Conservation (phyloP, 306 rosid species). For the Cucurbita ficifolia region DNA sequence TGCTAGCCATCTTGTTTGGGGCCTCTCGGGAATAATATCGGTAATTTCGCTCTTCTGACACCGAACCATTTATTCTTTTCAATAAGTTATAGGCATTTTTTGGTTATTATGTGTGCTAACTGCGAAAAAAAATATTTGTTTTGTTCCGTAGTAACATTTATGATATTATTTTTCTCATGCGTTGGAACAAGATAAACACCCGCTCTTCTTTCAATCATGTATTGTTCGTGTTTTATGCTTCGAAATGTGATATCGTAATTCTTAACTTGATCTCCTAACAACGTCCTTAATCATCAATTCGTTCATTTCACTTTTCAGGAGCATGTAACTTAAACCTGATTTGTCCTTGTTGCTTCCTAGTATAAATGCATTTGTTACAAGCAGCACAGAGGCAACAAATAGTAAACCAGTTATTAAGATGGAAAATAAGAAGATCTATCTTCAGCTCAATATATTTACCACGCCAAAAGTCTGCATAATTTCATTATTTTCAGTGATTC, state of each 20-base stretch:
- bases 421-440: constrained; percentile 61
- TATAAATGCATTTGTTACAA: constrained; percentile 70
- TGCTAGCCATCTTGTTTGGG: constrained; percentile 66
- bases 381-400: constrained; percentile 58
- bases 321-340: neutral
- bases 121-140: too few species aligned
- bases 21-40: constrained; percentile 76
- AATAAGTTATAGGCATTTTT: neutral
- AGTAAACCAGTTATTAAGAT: constrained; percentile 63
- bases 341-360: constrained; percentile 19
- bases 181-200: too few species aligned
- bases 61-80: constrained; percentile 4
- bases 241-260: too few species aligned
- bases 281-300: too few species aligned
- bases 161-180: too few species aligned
- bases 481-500: neutral
- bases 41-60: constrained; percentile 12
- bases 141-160: too few species aligned
- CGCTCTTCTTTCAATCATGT: too few species aligned
- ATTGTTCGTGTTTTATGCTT: too few species aligned
- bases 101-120: too few species aligned
- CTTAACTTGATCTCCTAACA: neutral
- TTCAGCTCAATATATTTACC: constrained; percentile 49
- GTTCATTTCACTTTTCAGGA: too few species aligned
- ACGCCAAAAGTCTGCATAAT: constrained; percentile 33